phyloP scores from a whole-genome alignment of 208 protist species.

The Leishmania turanica region DNA sequence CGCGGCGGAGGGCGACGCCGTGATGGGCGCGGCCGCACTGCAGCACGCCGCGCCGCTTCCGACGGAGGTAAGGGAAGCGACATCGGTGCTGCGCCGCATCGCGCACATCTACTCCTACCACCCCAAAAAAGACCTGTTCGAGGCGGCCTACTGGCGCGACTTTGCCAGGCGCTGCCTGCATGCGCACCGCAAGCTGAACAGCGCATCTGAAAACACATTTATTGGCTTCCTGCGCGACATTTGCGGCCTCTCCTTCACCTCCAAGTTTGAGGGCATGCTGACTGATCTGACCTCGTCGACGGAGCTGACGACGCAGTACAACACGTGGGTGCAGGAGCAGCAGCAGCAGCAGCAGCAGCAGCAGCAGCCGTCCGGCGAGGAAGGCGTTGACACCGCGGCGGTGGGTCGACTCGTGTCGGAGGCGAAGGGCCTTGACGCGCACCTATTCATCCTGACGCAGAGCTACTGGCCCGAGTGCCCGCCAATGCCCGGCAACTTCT shows the following conservation, averaged over 20 bases:
- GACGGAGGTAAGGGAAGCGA: slow-evolving; percentile 23
- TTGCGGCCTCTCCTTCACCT: slow-evolving; percentile 93
- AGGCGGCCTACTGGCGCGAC: slow-evolving; percentile 96
- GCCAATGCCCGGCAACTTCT: slow-evolving; percentile 32
- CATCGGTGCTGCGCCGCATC: slow-evolving; percentile 48
- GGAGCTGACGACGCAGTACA: slow-evolving; percentile 48
- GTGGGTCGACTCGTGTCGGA: slow-evolving; percentile 3
- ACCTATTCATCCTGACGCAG: slow-evolving; percentile 89
- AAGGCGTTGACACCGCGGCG: slow-evolving; percentile 2
- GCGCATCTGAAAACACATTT: slow-evolving; percentile 92
- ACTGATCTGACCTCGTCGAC: slow-evolving; percentile 47
- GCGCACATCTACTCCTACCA: slow-evolving; percentile 88
- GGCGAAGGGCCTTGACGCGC: slow-evolving; percentile 52
- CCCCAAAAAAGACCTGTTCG: slow-evolving; percentile 95
- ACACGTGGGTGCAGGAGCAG: slow-evolving; percentile 32
- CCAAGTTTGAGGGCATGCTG: slow-evolving; percentile 97
- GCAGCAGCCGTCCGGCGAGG: slow-evolving; percentile 1
- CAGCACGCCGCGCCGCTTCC: slow-evolving; percentile 23
- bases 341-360: slow-evolving; percentile 1
- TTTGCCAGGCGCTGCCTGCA: slow-evolving; percentile 93
- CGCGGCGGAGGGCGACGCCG: not conserved
- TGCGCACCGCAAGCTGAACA: slow-evolving; percentile 65
- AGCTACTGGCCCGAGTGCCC: slow-evolving; percentile 90
- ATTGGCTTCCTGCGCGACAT: slow-evolving; percentile 93
- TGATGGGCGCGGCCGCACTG: slow-evolving; percentile 16